Base-by-base conservation (phyloP, 2,329 filamentous ascomycete species). In the Fusarium lyarnte region DNA sequence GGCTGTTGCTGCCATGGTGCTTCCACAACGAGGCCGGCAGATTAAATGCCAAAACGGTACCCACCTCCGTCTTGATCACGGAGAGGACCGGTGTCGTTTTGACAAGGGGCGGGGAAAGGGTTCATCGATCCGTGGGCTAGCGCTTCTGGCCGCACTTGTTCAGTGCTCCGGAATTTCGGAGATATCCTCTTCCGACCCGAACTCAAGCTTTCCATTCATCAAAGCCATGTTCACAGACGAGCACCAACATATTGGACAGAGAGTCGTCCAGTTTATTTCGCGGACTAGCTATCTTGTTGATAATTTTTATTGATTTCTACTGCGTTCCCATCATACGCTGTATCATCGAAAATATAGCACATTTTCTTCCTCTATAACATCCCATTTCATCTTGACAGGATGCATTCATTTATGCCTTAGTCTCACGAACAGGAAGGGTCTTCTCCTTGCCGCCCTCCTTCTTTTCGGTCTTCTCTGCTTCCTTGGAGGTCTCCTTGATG, bases 401-500 rank as follows among this genome's bases (percentile, higher is more conserved):
- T 65, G 47, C 49, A 33, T 21, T 53, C 29, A 47, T 77, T 65
- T 75, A 78, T 43, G 63, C 74, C 66, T 78, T 77, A n/a, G 46
- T 74, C 74, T 78, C 76, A 23, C 76, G 76, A 45, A 78, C 73
- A 8, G 76, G 76, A 23, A 78, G 57, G 9, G 66, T 59, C 76
- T 77, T 77, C 63, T 77, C 75, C 58, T 77, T 77, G 11, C 47
- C 61, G 6, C 42, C 60, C 8, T 77, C 75, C 75, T 75, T 76
- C 74, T 77, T 78, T 35, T 78, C 76, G 6, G 66, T 58, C 63
- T 74, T 75, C 64, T 77, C 76, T 11, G 79, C 79, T 75, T 94
- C 91, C 83, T 95, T 95, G 16, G 93, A 91, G 41, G 95, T 85
- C 75, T 97, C 95, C 84, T 94, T 96, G 59, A 91, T 90, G 80